A percentile compares a stretch with the other conserved stretches of the same genome.
These are phyloP conservation scores for Hypoxylon cercidicola DNA, from an alignment of 495 filamentous ascomycete species.

Conservation along the genomic window DNA sequence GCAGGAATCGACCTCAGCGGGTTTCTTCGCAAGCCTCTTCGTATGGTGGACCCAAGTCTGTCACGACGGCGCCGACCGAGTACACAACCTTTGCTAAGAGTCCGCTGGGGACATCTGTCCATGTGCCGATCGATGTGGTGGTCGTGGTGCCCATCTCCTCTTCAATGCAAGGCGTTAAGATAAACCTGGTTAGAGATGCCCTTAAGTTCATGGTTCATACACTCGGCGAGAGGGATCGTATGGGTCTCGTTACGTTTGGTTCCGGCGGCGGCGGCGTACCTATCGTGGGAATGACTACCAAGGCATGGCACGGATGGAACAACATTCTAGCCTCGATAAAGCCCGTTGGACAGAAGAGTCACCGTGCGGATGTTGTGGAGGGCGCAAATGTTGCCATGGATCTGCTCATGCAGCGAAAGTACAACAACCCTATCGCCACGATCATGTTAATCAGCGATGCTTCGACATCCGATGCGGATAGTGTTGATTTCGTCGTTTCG, in stretches of 20 bases:
- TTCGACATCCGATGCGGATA: constrained; percentile 95
- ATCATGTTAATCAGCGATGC: constrained; percentile 99
- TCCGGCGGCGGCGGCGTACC: constrained; percentile 94
- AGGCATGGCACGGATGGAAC: constrained; percentile 90
- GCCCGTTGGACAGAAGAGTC: constrained; percentile 94
- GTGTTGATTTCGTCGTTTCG: constrained; percentile 98
- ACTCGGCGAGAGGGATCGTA: constrained; percentile 92
- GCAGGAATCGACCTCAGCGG: constrained; percentile 76
- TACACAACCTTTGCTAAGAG: constrained; percentile 73
- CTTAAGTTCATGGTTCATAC: constrained; percentile 92
- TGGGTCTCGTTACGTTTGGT: constrained; percentile 98
- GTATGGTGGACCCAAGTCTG: constrained; percentile 83
- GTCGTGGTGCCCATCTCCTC: constrained; percentile 97
- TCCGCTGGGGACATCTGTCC: constrained; percentile 70
- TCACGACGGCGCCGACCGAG: constrained; percentile 81
- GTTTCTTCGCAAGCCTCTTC: constrained; percentile 86
- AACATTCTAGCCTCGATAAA: constrained; percentile 89
- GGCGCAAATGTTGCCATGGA: constrained; percentile 99
- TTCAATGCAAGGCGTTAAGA: constrained; percentile 99
- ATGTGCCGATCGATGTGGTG: constrained; percentile 95
- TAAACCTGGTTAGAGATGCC: constrained; percentile 92
- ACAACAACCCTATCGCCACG: constrained; percentile 93
- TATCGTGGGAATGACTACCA: constrained; percentile 97
- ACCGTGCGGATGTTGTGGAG: constrained; percentile 96
- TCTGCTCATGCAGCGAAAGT: constrained; percentile 96